phyloP scores from a whole-genome alignment of 2,329 filamentous ascomycete genomes.

The Aspergillus pseudoglaucus region DNA sequence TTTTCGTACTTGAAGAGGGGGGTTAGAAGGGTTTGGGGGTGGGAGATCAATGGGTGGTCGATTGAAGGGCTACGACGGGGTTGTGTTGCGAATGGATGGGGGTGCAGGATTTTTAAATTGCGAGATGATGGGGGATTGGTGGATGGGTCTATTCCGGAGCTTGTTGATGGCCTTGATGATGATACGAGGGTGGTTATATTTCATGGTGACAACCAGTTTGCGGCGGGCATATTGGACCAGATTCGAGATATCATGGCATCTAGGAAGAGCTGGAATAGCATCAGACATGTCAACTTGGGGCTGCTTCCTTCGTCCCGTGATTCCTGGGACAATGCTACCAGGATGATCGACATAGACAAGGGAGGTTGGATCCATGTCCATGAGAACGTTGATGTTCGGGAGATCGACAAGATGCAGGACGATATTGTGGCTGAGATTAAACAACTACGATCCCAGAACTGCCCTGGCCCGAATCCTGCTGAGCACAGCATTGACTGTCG shows the following conservation, averaged over 20 bases:
- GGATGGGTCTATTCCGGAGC: constrained; percentile 18
- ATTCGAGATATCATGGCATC: constrained; percentile 24
- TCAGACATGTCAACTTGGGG: constrained; percentile 56
- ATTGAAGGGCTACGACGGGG: constrained; percentile 76
- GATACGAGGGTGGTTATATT: constrained; percentile 59
- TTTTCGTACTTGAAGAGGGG: constrained; percentile 74
- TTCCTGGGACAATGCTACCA: constrained; percentile 46
- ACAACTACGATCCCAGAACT: constrained; percentile 15
- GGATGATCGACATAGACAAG: constrained; percentile 37
- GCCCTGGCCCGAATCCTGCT: constrained; percentile 1
- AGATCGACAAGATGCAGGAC: constrained; percentile 34
- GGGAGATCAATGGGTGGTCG: constrained; percentile 86
- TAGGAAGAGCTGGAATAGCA: constrained; percentile 25
- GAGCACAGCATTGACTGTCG: constrained; percentile 25
- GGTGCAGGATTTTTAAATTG: constrained; percentile 48
- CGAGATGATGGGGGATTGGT: constrained; percentile 28
- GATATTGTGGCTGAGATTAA: constrained; percentile 38
- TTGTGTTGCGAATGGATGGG: constrained; percentile 63
- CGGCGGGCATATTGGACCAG: constrained; percentile 36
- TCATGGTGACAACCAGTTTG: constrained; percentile 59
- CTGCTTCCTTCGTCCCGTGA: constrained; percentile 48
- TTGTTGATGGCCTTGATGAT: constrained; percentile 30
- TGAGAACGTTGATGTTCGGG: constrained; percentile 49
- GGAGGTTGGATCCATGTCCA: constrained; percentile 57
- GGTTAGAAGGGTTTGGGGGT: constrained; percentile 65